Conservation (phyloP, 352 stramenopile genomes). For the Thalassiosira livingstoniorum region DNA sequence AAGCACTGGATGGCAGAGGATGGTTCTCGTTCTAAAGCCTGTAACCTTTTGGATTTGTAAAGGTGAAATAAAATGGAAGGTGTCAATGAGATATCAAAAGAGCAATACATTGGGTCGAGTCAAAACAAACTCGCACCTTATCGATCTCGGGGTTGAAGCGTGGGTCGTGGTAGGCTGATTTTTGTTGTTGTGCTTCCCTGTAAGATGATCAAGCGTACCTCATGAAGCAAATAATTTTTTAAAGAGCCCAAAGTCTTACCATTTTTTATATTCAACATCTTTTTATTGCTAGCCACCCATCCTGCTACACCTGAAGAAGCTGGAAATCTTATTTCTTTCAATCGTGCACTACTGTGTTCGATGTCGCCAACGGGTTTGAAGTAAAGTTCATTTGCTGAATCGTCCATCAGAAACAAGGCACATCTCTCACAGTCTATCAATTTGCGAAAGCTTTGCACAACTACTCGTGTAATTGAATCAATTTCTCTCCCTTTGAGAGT, state of each 20-base stretch:
- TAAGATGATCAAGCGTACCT: not conserved
- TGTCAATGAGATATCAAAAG: not conserved
- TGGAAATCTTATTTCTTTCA: conserved; percentile 64
- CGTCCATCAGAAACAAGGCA: conserved; percentile 89
- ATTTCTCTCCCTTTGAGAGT: conserved; percentile 51
- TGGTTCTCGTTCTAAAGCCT: conserved; percentile 91
- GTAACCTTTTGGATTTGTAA: conserved; percentile 60
- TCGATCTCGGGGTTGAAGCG: conserved; percentile 93
- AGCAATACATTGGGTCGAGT: not conserved
- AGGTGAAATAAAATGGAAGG: not conserved
- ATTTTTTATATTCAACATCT: conserved; percentile 90
- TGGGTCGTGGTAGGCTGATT: conserved; percentile 88
- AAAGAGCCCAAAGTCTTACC: conserved; percentile 32
- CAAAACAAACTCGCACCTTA: conserved; percentile 69
- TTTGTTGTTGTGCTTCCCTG: not conserved
- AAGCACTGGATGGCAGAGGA: conserved; percentile 90
- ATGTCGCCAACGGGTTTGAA: conserved; percentile 67
- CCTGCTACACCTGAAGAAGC: conserved; percentile 87
- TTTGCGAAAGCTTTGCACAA: conserved; percentile 66
- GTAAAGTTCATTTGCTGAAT: conserved; percentile 78
- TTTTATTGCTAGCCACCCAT: conserved; percentile 88
- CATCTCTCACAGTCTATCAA: conserved; percentile 90
- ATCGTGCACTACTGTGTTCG: conserved; percentile 53
- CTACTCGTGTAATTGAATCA: conserved; percentile 61
- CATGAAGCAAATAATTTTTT: not conserved